A percentile compares a stretch with the other conserved stretches of the same genome.
phyloP scores from a whole-genome alignment of 148 eudicot species.

The Cornus suecica region DNA sequence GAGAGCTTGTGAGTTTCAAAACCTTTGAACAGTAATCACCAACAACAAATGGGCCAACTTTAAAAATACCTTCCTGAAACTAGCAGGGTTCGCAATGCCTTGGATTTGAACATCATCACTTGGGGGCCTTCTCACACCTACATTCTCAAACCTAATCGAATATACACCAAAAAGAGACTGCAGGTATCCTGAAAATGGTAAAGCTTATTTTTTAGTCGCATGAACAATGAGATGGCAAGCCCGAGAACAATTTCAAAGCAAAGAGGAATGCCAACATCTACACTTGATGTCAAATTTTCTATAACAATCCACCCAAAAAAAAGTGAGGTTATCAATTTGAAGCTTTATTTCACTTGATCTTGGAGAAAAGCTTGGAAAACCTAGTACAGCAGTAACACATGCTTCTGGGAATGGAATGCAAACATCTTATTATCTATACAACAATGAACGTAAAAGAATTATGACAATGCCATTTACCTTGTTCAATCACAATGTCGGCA shows the following conservation, averaged over 20 bases:
- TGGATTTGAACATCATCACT: conserved; percentile 79
- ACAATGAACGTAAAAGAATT: not conserved
- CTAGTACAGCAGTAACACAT: not conserved
- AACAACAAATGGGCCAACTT: not conserved
- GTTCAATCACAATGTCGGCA: conserved; percentile 81
- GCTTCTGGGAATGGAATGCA: not conserved
- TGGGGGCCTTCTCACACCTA: conserved; percentile 73
- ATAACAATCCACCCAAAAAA: not conserved
- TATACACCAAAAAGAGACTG: conserved; percentile 72
- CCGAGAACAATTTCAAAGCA: not conserved
- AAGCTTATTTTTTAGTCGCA: not conserved
- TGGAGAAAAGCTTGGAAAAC: not conserved
- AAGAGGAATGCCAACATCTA: not conserved
- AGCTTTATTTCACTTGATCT: not conserved
- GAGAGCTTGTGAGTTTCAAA: not conserved
- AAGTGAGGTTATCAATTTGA: not conserved
- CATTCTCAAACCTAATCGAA: conserved; percentile 80
- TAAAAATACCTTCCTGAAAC: conserved; percentile 63
- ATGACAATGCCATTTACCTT: conserved; percentile 43
- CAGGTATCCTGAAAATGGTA: conserved; percentile 59
- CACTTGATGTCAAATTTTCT: not conserved
- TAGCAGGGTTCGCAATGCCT: conserved; percentile 70
- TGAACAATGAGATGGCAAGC: not conserved
- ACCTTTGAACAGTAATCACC: not conserved
- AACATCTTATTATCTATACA: not conserved